Evolutionary conservation across 805 yeast species (phyloP), one percentile per base, ranked within the genome.

Genomic region (Millerozyma miso): DNA sequence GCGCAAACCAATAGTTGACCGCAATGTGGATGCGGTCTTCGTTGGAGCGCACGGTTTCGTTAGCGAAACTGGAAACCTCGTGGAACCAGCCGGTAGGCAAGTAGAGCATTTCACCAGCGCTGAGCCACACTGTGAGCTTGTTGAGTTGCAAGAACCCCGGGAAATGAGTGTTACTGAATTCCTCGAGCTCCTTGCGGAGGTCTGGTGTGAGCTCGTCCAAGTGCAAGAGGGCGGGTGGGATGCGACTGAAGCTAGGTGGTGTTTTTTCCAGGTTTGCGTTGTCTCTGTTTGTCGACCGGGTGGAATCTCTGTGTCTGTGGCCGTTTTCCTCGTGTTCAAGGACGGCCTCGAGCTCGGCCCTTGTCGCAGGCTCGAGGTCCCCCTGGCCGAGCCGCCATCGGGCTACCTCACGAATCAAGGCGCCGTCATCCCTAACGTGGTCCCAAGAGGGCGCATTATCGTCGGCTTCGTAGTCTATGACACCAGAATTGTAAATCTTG

Each of bases 61-160:
- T 58, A 2, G 83, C 82, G 56, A 68, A 81, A 7, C 87, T 81
- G 1, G 86, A 76, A 2, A 85, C 91, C 57, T 85, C 91, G 56
- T 85, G 91, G 53, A 85, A 85, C 90, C 90, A 85, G 2, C 91
- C 89, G 1, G 85, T 76, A 0, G 91, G 91, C 19, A 85, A 56
- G 54, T 77, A 85, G 17, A 85, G 58, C 81, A 82, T 78, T 38
- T 83, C 80, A 0, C 88, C 88, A 0, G 83, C 80, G 20, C 71
- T 54, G 19, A 85, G 49, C 55, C 73, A 65, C 1, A 80, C 79
- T 14, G 71, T 65, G 13, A 73, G 54, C 37, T 69, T 67, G 15
- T 65, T 59, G 1, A 79, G 65, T 1, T 60, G 46, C 33, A 70
- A 54, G 39, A 81, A 67, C 1, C 70, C 67, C 0, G 85, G 85